Percentiles rank a stretch among this genome's conserved stretches.
These are phyloP conservation scores for Curvularia lunata DNA, from an alignment of 2,329 filamentous ascomycete genomes.

Conservation along the genomic window DNA sequence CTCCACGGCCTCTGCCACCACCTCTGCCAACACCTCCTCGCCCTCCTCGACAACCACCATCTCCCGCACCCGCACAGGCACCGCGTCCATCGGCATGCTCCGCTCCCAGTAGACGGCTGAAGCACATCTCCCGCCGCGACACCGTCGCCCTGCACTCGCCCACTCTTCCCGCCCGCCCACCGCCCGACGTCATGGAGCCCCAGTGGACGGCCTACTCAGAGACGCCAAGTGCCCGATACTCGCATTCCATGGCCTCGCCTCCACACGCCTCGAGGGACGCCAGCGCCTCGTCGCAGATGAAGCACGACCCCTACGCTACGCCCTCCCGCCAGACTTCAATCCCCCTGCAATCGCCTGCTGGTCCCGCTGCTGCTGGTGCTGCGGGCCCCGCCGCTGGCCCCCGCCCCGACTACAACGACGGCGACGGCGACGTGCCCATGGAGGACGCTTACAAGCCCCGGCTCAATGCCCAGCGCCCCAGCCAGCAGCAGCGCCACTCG, in stretches of 20 bases:
- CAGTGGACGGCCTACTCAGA: slow-evolving; percentile 50
- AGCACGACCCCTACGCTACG: slow-evolving; percentile 46
- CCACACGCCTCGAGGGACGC: slow-evolving; percentile 43
- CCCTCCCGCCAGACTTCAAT: slow-evolving; percentile 48
- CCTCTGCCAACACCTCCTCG: too few species aligned
- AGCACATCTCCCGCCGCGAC: slow-evolving; percentile 47
- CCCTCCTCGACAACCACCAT: too few species aligned
- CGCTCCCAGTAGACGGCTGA: slow-evolving; percentile 35
- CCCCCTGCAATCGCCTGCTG: slow-evolving; percentile 44
- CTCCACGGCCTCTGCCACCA: background rate
- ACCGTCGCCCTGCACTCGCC: slow-evolving; percentile 21
- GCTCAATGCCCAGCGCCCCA: slow-evolving; percentile 56
- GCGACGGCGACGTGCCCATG: slow-evolving; percentile 38
- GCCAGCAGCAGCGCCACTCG: slow-evolving; percentile 77
- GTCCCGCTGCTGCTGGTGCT: background rate
- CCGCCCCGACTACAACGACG: slow-evolving; percentile 50
- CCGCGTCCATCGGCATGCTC: slow-evolving; percentile 46
- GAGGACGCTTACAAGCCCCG: slow-evolving; percentile 17
- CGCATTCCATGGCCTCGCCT: slow-evolving; percentile 45
- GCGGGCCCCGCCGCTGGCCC: slow-evolving; percentile 32
- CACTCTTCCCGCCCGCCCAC: slow-evolving; percentile 8
- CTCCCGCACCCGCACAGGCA: background rate
- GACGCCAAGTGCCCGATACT: slow-evolving; percentile 44
- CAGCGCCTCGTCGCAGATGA: slow-evolving; percentile 39
- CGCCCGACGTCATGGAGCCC: slow-evolving; percentile 43